Evolutionary conservation across 164 flowering plant species (phyloP).

Genomic region (Stephania japonica): DNA sequence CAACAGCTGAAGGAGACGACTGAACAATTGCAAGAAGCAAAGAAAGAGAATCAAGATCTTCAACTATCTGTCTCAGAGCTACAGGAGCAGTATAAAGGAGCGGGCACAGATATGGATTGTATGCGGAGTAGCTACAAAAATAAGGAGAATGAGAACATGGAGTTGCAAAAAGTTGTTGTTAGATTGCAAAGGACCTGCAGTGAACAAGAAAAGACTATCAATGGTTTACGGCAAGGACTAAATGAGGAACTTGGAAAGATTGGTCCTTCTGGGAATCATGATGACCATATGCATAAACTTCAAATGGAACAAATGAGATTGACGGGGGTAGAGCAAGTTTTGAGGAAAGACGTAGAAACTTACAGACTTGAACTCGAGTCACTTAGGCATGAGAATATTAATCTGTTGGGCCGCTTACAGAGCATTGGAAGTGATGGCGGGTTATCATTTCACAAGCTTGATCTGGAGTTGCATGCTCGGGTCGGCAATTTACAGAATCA

Average conservation of each 20-base stretch:
- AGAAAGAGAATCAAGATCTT: slow-evolving; percentile 40
- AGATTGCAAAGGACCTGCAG: slow-evolving; percentile 62
- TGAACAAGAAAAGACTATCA: slow-evolving; percentile 86
- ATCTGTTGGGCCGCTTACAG: slow-evolving; percentile 52
- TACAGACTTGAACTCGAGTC: slow-evolving; percentile 58
- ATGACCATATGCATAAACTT: slow-evolving; percentile 38
- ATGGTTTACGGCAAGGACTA: slow-evolving; percentile 55
- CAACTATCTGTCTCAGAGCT: slow-evolving; percentile 37
- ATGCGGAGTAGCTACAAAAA: slow-evolving; percentile 52
- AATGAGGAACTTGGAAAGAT: slow-evolving; percentile 39
- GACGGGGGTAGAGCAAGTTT: slow-evolving; percentile 63
- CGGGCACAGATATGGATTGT: slow-evolving; percentile 48
- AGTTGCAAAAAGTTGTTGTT: slow-evolving; percentile 57
- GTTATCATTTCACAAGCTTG: slow-evolving; percentile 48
- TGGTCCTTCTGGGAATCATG: slow-evolving; percentile 31
- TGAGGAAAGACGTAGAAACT: slow-evolving; percentile 80
- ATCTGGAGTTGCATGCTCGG: slow-evolving; percentile 54
- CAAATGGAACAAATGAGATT: slow-evolving; percentile 72
- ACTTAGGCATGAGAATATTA: slow-evolving; percentile 75
- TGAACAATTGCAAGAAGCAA: slow-evolving; percentile 32
- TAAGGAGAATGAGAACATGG: slow-evolving; percentile 72
- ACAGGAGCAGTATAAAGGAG: slow-evolving; percentile 37
- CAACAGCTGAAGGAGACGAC: slow-evolving; percentile 45
- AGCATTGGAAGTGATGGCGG: slow-evolving; percentile 39
- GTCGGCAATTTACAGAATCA: slow-evolving; percentile 56